Conservation (phyloP, 1,139 yeast species). For the Yamadazyma spencermartinsiae region DNA sequence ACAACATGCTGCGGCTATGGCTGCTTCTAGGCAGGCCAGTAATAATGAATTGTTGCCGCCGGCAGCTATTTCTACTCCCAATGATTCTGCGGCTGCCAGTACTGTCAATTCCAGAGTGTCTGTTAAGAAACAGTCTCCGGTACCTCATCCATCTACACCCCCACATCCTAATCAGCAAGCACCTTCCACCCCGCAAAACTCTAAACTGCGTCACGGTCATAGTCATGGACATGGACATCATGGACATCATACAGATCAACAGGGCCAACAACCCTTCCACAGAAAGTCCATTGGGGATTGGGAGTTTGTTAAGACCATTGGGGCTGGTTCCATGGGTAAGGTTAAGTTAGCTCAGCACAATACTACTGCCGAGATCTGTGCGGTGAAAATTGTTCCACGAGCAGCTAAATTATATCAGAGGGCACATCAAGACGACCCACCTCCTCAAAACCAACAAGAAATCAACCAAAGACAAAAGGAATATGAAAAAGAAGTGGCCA, state of each 20-base stretch:
- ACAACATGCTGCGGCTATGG: conserved; percentile 2
- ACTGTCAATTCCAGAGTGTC: conserved; percentile 12
- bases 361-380: conserved; percentile 80
- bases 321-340: conserved; percentile 99
- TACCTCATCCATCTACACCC: neutral
- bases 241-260: conserved; percentile 8
- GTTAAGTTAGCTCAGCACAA: conserved; percentile 91
- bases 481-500: conserved; percentile 81
- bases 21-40: neutral
- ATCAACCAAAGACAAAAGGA: conserved; percentile 67
- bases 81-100: conserved; percentile 18
- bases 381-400: conserved; percentile 78
- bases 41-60: conserved; percentile 26
- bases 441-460: conserved; percentile 57
- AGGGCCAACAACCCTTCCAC: conserved; percentile 57
- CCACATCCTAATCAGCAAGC: conserved; percentile 9
- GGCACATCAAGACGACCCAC: conserved; percentile 72
- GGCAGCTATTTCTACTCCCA: conserved; percentile 19
- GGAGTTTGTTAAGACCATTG: conserved; percentile 93
- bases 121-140: conserved; percentile 5
- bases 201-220: conserved; percentile 1
- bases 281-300: conserved; percentile 93
- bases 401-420: conserved; percentile 76
- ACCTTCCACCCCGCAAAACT: conserved; percentile 9
- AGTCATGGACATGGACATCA: conserved; percentile 15